Evolutionary conservation across 805 yeast species (phyloP).

Genomic region (Wickerhamiella bombiphila): DNA sequence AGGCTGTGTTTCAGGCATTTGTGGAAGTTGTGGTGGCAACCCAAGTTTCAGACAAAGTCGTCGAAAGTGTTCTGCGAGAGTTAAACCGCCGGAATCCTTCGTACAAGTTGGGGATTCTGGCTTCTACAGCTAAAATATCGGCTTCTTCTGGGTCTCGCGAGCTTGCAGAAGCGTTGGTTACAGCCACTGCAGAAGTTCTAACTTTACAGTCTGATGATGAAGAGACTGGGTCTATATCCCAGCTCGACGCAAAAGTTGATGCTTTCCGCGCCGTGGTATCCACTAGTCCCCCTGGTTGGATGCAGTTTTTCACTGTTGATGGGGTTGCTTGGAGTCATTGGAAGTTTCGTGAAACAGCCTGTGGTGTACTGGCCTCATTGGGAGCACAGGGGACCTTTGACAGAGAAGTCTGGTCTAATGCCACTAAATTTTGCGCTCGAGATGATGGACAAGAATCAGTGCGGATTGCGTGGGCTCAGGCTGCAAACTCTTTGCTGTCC

Average conservation of each 20-base stretch:
- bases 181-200: no score
- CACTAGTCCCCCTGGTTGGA: conserved; percentile 4
- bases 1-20: conserved; percentile 53
- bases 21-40: conserved; percentile 37
- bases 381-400: conserved; percentile 6
- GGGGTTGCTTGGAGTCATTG: conserved; percentile 33
- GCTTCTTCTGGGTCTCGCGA: conserved; percentile 23
- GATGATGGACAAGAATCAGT: conserved; percentile 35
- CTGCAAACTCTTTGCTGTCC: conserved; percentile 21
- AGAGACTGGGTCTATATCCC: no score
- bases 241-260: conserved; percentile 10
- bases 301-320: conserved; percentile 14
- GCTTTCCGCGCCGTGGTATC: conserved; percentile 13
- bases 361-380: conserved; percentile 27
- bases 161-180: conserved; percentile 23
- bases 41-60: conserved; percentile 26
- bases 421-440: conserved; percentile 7
- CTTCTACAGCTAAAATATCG: conserved; percentile 38
- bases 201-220: no score
- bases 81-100: conserved; percentile 48
- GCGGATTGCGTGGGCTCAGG: conserved; percentile 33
- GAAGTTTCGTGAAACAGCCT: conserved; percentile 40
- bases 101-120: conserved; percentile 45
- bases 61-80: conserved; percentile 39
- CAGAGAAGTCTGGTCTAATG: conserved; percentile 6